phyloP scores from a whole-genome alignment of 2,329 filamentous ascomycete species.

The Meredithiella fracta region DNA sequence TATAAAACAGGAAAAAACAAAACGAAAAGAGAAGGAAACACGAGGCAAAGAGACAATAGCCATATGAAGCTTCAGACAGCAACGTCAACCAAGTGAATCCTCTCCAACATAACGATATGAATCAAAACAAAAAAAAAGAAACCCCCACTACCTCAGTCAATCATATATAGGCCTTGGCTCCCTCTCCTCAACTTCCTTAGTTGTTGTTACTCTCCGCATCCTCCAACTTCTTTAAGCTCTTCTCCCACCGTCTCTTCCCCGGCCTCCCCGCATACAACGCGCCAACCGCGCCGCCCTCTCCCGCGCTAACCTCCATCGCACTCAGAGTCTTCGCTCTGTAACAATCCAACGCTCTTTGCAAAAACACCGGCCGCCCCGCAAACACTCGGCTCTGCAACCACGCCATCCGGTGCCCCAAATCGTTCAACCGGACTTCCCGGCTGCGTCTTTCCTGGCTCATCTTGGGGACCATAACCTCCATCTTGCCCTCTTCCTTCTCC shows the following conservation, averaged over 20 bases:
- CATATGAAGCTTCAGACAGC: too few relatives aligned
- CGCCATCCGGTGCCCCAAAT: conserved; percentile 85
- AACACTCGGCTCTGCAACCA: conserved; percentile 93
- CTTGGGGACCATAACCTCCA: conserved; percentile 49
- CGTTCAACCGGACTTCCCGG: conserved; percentile 82
- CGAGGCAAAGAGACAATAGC: background rate
- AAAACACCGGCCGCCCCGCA: conserved; percentile 66
- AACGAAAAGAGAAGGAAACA: background rate
- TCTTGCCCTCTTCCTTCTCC: background rate
- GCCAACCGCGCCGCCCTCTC: conserved; percentile 39
- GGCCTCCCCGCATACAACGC: conserved; percentile 79
- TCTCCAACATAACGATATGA: background rate
- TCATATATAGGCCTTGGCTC: background rate
- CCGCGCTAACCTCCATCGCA: conserved; percentile 47
- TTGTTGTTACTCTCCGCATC: conserved; percentile 17
- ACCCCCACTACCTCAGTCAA: too few relatives aligned
- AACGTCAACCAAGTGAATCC: too few relatives aligned
- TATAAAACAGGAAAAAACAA: background rate
- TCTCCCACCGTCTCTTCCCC: conserved; percentile 63
- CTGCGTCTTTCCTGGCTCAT: conserved; percentile 52
- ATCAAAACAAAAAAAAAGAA: background rate
- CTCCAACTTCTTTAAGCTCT: conserved; percentile 30
- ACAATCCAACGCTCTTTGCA: conserved; percentile 86
- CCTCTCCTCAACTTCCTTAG: background rate
- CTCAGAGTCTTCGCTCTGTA: conserved; percentile 84